Conservation (phyloP, 805 yeast genomes). For the Spathaspora gorwiae region DNA sequence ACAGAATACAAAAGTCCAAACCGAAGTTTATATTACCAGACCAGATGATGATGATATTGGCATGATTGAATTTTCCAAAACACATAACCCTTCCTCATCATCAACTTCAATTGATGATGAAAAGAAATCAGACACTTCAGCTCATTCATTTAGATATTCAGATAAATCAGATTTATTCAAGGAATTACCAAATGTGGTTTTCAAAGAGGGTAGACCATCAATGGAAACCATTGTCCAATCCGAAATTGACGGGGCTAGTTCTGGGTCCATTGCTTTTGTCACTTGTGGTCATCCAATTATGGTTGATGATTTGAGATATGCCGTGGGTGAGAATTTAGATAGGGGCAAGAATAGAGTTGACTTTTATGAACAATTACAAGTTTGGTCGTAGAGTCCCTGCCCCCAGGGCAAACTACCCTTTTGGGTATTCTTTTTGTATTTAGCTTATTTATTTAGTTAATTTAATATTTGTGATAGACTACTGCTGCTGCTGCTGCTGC, state of each 20-base stretch:
- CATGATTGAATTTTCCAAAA: not conserved
- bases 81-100: not conserved
- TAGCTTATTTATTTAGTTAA: no score
- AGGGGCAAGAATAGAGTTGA: conserved; percentile 50
- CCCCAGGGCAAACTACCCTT: no score
- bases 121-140: conserved; percentile 4
- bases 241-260: conserved; percentile 31
- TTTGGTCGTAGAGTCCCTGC: conserved; percentile 42
- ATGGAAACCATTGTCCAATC: conserved; percentile 34
- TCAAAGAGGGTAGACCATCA: conserved; percentile 47
- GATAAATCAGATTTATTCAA: conserved; percentile 7
- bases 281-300: conserved; percentile 62
- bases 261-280: conserved; percentile 50
- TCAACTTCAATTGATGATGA: not conserved
- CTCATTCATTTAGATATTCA: conserved; percentile 5
- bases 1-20: conserved; percentile 22
- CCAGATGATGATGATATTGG: conserved; percentile 14
- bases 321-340: conserved; percentile 40
- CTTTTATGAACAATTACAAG: conserved; percentile 70
- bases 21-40: conserved; percentile 25
- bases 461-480: no score
- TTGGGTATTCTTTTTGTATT: not conserved
- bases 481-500: no score
- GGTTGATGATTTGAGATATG: conserved; percentile 53
- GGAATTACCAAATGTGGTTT: conserved; percentile 28